phyloP scores from a whole-genome alignment of 192 early-diverging fungal genomes.

The Coemansia sp. region DNA sequence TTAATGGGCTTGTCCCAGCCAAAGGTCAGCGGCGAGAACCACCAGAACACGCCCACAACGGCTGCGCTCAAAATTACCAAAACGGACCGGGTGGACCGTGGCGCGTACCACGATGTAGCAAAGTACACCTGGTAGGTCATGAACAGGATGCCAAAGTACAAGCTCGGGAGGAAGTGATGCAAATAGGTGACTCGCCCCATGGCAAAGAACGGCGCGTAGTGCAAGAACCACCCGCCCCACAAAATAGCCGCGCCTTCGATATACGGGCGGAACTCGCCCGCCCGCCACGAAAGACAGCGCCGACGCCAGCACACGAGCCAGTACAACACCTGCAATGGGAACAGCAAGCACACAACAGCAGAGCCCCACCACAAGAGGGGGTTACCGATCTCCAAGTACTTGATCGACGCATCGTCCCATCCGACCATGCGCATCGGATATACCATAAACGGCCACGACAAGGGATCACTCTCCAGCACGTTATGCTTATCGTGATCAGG shows the following conservation, averaged over 20 bases:
- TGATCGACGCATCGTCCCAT: constrained; percentile 67
- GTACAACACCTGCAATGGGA: constrained; percentile 43
- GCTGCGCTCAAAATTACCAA: constrained; percentile 5
- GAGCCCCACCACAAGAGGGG: constrained; percentile 63
- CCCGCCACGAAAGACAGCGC: constrained; percentile 43
- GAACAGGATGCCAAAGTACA: constrained; percentile 72
- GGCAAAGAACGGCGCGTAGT: constrained; percentile 74
- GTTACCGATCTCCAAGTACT: constrained; percentile 71
- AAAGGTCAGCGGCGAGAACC: constrained; percentile 52
- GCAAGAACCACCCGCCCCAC: constrained; percentile 67
- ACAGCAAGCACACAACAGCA: constrained; percentile 21
- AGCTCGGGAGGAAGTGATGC: constrained; percentile 75
- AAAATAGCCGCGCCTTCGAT: constrained; percentile 57
- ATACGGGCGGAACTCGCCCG: constrained; percentile 58
- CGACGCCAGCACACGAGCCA: constrained; percentile 56
- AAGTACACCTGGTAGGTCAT: constrained; percentile 61
- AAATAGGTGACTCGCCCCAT: constrained; percentile 80
- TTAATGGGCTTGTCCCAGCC: constrained; percentile 46
- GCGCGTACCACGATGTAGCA: constrained; percentile 36
- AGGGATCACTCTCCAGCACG: constrained; percentile 59
- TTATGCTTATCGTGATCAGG: constrained; percentile 76
- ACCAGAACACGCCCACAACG: constrained; percentile 40
- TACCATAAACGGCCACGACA: constrained; percentile 65
- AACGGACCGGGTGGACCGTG: constrained; percentile 4
- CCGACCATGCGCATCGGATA: constrained; percentile 70